Evolutionary conservation across 2,329 filamentous ascomycete species (phyloP), one percentile per base, ranked within the genome.

Genomic region (Ambrosiella beaveri): DNA sequence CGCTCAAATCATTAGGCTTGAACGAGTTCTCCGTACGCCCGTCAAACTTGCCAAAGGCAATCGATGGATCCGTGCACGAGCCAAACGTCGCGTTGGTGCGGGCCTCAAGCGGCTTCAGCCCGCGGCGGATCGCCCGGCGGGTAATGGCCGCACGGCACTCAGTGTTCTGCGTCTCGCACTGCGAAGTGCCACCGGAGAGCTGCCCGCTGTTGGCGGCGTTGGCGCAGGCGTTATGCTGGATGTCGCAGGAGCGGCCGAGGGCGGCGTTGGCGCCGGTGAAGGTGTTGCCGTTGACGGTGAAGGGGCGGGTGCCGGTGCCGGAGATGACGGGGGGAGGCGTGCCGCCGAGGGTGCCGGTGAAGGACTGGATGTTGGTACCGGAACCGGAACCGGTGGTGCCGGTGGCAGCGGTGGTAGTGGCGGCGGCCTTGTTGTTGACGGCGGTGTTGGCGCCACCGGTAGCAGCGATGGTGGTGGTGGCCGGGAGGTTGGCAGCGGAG

Each of bases 251-350:
- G 35, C 74, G 73, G 66, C 71, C 69, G 59, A 74, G 64, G 8
- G 74, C 74, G 40, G 72, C 74, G 50, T 68, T 71, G 8, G 65
- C 63, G 62, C 72, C 72, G 4, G 74, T 69, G 66, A 82, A 83
- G 61, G 73, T 78, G 57, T 74, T 73, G 13, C 73, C 74, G 58
- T 75, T 80, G 62, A 80, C 80, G 54, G 66, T 68, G 65, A 77
- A 78, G 56, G 74, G 74, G 13, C 71, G 71, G 27, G 39, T 50
- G 8, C 66, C 63, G 37, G 67, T 65, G 3, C 66, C 65, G 2
- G 69, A 68, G 63, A 68, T 62, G 35, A 76, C 72, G 3, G 74
- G 64, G 1, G 73, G 72, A 1, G 72, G 63, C 0, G 71, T 59
- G 36, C 71, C 73, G 47, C 73, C 71, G 19, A 70, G 68, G 55